Evolutionary conservation across 2,329 filamentous ascomycete genomes (phyloP).

Genomic region (Celoporthe dispersa): DNA sequence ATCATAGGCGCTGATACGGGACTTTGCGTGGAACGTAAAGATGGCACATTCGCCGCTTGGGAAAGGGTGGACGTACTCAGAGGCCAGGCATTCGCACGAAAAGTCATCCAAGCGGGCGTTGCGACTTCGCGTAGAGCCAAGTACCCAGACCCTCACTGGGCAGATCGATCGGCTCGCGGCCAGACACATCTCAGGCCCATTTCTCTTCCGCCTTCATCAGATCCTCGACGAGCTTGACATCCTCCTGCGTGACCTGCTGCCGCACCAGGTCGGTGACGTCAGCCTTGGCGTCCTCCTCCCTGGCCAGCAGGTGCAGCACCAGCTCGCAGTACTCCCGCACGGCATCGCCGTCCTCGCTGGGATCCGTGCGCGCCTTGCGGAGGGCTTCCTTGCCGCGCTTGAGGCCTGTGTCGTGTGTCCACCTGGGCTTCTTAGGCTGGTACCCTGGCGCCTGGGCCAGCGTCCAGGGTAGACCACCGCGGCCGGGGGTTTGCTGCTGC

Average conservation of each 20-base stretch:
- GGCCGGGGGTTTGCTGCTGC: slow-evolving; percentile 12
- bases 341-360: slow-evolving; percentile 61
- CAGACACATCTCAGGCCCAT: slow-evolving; percentile 29
- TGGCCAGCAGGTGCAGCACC: slow-evolving; percentile 53
- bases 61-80: not conserved
- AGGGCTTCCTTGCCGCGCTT: slow-evolving; percentile 59
- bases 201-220: slow-evolving; percentile 52
- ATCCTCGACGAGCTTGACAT: slow-evolving; percentile 53
- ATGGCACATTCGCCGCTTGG: not conserved
- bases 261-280: slow-evolving; percentile 46
- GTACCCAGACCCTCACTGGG: not conserved
- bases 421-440: slow-evolving; percentile 47
- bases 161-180: too few relatives aligned
- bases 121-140: not conserved
- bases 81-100: too few relatives aligned
- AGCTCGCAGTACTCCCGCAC: slow-evolving; percentile 65
- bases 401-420: slow-evolving; percentile 64
- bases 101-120: not conserved
- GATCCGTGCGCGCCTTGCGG: slow-evolving; percentile 52
- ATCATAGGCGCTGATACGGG: too few relatives aligned
- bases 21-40: not conserved
- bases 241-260: slow-evolving; percentile 51
- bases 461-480: slow-evolving; percentile 30
- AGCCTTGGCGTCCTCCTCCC: slow-evolving; percentile 36
- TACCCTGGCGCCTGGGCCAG: slow-evolving; percentile 31